Percentiles rank a stretch among this genome's conserved stretches.
phyloP scores from a whole-genome alignment of 164 flowering plant genomes.

The Warburgia ugandensis region DNA sequence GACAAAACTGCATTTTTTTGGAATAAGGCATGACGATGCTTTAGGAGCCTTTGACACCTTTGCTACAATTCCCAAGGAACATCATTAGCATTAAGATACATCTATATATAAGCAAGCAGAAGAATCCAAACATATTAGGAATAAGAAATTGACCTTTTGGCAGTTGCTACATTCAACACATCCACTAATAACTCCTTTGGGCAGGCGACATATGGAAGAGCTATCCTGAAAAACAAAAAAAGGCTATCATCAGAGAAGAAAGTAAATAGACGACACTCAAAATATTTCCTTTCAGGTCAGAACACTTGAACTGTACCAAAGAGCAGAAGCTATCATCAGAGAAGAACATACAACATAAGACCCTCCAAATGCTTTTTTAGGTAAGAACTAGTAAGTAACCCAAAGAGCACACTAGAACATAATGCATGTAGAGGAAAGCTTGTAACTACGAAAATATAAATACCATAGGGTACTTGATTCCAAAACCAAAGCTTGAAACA shows the following conservation, averaged over 20 bases:
- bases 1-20: too few species aligned
- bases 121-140: background rate
- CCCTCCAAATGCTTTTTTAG: too few species aligned
- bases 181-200: slow-evolving; percentile 87
- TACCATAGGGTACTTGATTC: too few species aligned
- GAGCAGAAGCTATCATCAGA: slow-evolving; percentile 2
- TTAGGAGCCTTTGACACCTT: too few species aligned
- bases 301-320: slow-evolving; percentile 43
- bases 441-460: too few species aligned
- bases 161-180: slow-evolving; percentile 70
- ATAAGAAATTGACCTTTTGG: slow-evolving; percentile 56
- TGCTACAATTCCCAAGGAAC: too few species aligned
- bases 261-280: too few species aligned
- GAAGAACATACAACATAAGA: background rate
- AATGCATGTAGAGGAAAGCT: too few species aligned
- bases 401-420: too few species aligned
- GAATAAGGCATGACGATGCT: too few species aligned
- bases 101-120: background rate
- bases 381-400: too few species aligned
- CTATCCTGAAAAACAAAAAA: slow-evolving; percentile 28
- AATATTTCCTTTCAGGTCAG: too few species aligned
- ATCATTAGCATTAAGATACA: background rate
- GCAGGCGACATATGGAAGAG: slow-evolving; percentile 33
- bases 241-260: slow-evolving; percentile 5
- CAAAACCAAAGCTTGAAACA: background rate